Evolutionary conservation across 257 asterid species (phyloP).

Genomic region (Forsythia suspensa): DNA sequence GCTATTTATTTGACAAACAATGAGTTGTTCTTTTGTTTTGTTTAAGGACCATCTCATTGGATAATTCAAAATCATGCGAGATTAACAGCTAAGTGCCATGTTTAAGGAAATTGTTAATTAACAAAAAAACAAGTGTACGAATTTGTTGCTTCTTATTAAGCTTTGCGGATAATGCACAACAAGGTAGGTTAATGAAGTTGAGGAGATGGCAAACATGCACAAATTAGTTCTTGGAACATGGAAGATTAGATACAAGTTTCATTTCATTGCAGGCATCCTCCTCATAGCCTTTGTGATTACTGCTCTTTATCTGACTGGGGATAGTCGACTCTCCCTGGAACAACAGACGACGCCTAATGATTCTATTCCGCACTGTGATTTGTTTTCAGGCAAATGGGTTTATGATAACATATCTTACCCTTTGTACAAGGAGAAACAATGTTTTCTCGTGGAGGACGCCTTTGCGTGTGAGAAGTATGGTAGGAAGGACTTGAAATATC

Average conservation of each 20-base stretch:
- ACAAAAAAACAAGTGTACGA: too few species aligned
- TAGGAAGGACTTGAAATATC: constrained; percentile 36
- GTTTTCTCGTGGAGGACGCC: constrained; percentile 35
- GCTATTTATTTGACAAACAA: neutral
- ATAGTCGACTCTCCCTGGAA: neutral
- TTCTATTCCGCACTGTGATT: constrained; percentile 20
- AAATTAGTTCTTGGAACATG: constrained; percentile 7
- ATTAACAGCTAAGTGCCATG: neutral
- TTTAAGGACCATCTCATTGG: neutral
- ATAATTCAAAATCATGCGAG: neutral
- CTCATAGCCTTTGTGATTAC: neutral
- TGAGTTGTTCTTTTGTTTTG: neutral
- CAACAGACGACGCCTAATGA: neutral
- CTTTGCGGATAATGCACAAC: neutral
- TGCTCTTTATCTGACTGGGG: constrained; percentile 1
- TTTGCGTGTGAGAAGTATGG: constrained; percentile 42
- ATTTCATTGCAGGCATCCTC: constrained; percentile 6
- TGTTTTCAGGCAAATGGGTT: constrained; percentile 38
- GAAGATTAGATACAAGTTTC: constrained; percentile 3
- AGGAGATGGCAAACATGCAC: neutral
- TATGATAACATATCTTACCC: constrained; percentile 35
- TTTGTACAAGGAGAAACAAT: constrained; percentile 28
- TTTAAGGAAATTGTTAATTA: too few species aligned
- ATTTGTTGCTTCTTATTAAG: neutral
- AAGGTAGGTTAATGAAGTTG: neutral